Evolutionary conservation across 1,284 basidiomycete species (phyloP), one percentile per base, ranked within the genome.

Genomic region (Sutorius eximius): DNA sequence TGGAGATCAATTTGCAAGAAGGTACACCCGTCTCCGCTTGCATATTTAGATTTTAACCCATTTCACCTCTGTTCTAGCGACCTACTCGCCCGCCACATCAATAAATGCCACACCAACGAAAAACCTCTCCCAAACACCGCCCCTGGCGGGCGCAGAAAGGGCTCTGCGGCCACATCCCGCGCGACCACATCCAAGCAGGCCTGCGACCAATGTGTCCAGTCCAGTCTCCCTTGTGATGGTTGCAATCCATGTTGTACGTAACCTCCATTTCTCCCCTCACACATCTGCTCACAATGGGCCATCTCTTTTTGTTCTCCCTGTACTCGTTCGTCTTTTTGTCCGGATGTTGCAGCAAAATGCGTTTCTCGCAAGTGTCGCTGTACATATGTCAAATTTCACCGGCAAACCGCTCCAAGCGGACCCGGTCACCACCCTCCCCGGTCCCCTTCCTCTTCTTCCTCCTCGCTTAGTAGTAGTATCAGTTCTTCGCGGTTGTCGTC

Each of bases 1-100:
- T 71, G 91, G 91, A 24, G 87, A 94, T 72, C 87, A 92, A 71
- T 95, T 95, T 69, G 93, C 93, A 1, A 74, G 92, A 68, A 91
- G 89, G 90, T 89, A 47, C 13, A 77, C 72, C 40, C n/a, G 30
- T 52, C 47, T 20, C 53, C 52, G 29, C 52, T 13, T 36, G 41
- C 43, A 45, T 32, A 7, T 48, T 27, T 13, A 20, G 29, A n/a
- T n/a, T n/a, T n/a, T n/a, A n/a, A n/a, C 51, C 41, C 41, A 1
- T 32, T 49, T 56, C 47, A 49, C 48, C 30, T 3, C 46, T 9
- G 0, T 33, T 16, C 34, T 61, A 92, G 89, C 69, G 92, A 95
- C 75, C 79, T 95, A 3, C 82, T 94, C 44, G 93, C 92, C 4
- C 77, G 93, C 61, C 93, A 95, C 67, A 82, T 94, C 61, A 94